Evolutionary conservation across 352 stramenopile genomes (phyloP), one percentile per base, ranked within the genome.

Genomic region (Aphanomyces euteiches): DNA sequence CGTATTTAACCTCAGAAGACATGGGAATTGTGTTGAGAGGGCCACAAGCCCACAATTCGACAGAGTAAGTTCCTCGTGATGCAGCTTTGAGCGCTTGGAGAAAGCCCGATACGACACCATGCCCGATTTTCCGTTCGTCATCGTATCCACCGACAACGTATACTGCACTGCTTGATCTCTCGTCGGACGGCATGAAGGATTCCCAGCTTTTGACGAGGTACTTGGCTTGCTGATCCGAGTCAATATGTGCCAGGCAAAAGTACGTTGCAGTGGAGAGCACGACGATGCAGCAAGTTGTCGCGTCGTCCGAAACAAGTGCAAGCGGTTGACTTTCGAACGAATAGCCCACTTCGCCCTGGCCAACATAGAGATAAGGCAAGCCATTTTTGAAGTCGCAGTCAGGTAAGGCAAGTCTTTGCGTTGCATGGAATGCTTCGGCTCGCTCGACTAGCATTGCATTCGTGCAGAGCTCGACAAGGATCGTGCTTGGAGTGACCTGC

Each of bases 161-260:
- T 0, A 61, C 50, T 21, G 8, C 8, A 47, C 39, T 48, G 17
- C 17, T 56, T 17, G n/a, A 12, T 5, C 40, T 53, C 34, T 53
- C 38, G 59, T 54, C 59, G 39, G n/a, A 4, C 8, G 37, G 19
- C 5, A n/a, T 5, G 12, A 34, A 50, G 10, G 39, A 28, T 36
- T 34, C 17, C 38, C 59, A 56, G 41, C 56, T 19, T 1, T 17
- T 45, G 40, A 67, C 53, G 59, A 67, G 59, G 59, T 43, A 67
- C 12, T 36, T 13, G 8, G 56, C 59, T 67, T 67, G 59, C 39
- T 8, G 5, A 19, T 40, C 19, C 17, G 59, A 67, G 59, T 67
- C 59, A n/a, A 67, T 45, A 38, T 67, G 59, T 12, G 59, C 59
- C 12, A 67, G 41, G 41, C 59, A 67, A 48, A 56, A 53, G 59